Base-by-base conservation (phyloP, 2,329 filamentous ascomycete species). In the Trichocomaceae sp. region DNA sequence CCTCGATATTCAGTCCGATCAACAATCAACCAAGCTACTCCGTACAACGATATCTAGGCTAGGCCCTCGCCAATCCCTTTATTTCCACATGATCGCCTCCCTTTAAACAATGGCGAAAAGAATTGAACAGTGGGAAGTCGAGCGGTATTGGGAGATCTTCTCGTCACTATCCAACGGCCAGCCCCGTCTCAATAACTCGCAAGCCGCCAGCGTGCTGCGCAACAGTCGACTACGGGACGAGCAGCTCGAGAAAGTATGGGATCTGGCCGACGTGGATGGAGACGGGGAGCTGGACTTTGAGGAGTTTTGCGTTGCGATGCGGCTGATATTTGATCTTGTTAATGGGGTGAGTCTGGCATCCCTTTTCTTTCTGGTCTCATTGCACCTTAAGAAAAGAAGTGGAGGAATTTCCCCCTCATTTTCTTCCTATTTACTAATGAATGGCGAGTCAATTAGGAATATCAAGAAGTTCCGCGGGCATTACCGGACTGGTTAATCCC, bases 281-380 rank as follows among this genome's bases (percentile, higher is more conserved):
- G 93, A 99, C 76, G 93, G 93, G 60, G 95, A 95, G 73, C 79
- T 99, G 53, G 93, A 99, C 75, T 99, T 99, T 77, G 93, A 99
- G 76, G 93, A 99, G 79, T 99, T 99, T 72, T 99, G 93, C 72
- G 93, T 99, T 56, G 93, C 91, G 39, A 99, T 99, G 93, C 84
- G 93, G 67, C 78, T 99, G 66, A 96, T 97, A 65, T 99, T 97
- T 72, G 93, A 99, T 71, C 77, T 97, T 61, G 85, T 99, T 64
- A 99, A 99, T 67, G 93, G 93, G 64, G 89, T 95, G 79, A 59
- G 81, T 75, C 56, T 23, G n/a, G 26, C 42, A 17, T 33, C 23
- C 29, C 47, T 9, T 35, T 26, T 22, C 46, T 33, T 39, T 15
- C n/a, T 3, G 23, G 4, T n/a, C 5, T n/a, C n/a, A n/a, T n/a